Evolutionary conservation across 306 rosid species (phyloP).

Genomic region (Corylus heterophylla): DNA sequence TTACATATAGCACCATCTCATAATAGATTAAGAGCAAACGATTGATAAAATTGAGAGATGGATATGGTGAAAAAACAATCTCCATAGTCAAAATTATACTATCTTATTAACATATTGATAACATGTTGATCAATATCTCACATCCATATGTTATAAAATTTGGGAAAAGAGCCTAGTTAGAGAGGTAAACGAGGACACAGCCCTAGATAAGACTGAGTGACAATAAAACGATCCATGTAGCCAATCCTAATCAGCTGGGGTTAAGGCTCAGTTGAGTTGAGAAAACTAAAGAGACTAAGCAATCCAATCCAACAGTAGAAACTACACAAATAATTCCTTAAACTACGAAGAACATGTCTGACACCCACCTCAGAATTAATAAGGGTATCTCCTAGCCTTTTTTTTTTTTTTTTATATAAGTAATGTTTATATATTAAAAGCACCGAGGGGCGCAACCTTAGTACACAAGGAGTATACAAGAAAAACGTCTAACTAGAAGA

Average conservation of each 20-base stretch:
- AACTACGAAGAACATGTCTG: too few species aligned
- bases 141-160: neutral
- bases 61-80: neutral
- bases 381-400: neutral
- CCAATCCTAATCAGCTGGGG: neutral
- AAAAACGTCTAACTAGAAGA: too few species aligned
- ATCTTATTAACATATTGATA: neutral
- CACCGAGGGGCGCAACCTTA: too few species aligned
- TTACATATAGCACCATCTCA: neutral
- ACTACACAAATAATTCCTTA: neutral
- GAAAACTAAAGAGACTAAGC: neutral
- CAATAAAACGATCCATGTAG: neutral
- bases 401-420: too few species aligned
- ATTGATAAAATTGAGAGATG: neutral
- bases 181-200: neutral
- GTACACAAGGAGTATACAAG: too few species aligned
- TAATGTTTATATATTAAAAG: too few species aligned
- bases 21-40: neutral
- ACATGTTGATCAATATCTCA: neutral
- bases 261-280: neutral
- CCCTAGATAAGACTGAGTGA: neutral
- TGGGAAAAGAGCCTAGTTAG: neutral
- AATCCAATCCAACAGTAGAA: neutral
- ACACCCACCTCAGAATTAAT: neutral
- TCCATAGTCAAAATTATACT: neutral